phyloP scores from a whole-genome alignment of 1,139 yeast genomes.

The Taphrina flavorubra region DNA sequence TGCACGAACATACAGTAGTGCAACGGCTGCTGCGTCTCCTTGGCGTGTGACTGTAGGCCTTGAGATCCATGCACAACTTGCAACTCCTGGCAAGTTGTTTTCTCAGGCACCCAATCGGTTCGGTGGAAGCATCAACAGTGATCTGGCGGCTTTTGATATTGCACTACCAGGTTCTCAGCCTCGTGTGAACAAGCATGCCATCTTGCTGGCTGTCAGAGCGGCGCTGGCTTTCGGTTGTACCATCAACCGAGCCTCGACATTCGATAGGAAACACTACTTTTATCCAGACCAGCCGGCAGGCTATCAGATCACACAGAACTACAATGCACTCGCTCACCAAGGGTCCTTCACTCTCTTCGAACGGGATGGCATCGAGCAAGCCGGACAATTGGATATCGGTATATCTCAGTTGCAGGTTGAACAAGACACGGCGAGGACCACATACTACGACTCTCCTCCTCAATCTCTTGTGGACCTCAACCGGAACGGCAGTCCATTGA shows the following conservation, averaged over 20 bases:
- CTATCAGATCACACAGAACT: constrained; percentile 91
- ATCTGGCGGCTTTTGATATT: constrained; percentile 78
- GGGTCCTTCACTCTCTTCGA: constrained; percentile 63
- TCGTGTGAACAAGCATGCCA: constrained; percentile 72
- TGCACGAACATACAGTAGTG: constrained; percentile 1
- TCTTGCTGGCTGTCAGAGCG: constrained; percentile 71
- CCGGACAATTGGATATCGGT: constrained; percentile 48
- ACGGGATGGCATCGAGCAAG: constrained; percentile 60
- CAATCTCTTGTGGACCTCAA: constrained; percentile 68
- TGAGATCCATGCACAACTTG: constrained; percentile 47
- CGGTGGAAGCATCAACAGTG: constrained; percentile 67
- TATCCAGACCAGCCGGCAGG: constrained; percentile 97
- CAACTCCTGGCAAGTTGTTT: constrained; percentile 41
- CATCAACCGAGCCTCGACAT: constrained; percentile 64
- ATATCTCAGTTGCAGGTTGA: constrained; percentile 54
- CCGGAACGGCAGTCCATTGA: constrained; percentile 81
- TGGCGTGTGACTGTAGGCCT: constrained; percentile 41
- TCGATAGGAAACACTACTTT: constrained; percentile 94
- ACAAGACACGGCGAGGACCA: constrained; percentile 82
- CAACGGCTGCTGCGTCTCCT: background rate
- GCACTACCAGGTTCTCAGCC: constrained; percentile 97
- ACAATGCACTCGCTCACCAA: constrained; percentile 72
- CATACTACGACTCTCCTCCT: constrained; percentile 56
- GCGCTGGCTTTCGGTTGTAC: constrained; percentile 72
- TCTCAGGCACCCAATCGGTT: constrained; percentile 53